These are phyloP conservation scores for Talinum fruticosum DNA, from an alignment of 148 eudicot genomes.

Conservation along the genomic window DNA sequence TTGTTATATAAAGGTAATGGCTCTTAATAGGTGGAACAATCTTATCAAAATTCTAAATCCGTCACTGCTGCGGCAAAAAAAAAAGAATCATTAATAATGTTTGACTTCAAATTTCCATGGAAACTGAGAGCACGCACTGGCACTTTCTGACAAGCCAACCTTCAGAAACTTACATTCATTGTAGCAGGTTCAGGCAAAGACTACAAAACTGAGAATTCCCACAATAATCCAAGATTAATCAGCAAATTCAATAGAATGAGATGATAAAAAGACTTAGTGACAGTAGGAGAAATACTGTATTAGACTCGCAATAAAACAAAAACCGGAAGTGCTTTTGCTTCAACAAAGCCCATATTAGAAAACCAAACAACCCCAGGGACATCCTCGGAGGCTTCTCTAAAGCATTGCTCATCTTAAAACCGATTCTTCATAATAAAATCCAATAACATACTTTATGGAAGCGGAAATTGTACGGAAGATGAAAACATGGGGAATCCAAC, in stretches of 20 bases:
- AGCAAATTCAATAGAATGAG: not conserved
- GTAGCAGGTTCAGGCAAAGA: not conserved
- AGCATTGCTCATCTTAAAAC: not conserved
- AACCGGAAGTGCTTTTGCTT: not conserved
- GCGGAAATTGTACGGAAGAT: not conserved
- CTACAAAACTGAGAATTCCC: not conserved
- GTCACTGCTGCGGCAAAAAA: no score
- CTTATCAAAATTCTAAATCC: no score
- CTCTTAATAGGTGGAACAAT: no score
- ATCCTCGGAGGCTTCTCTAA: not conserved
- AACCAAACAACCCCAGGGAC: slow-evolving; percentile 14
- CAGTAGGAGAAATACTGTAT: not conserved
- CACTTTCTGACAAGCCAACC: not conserved
- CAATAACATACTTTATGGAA: no score
- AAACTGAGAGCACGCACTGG: no score
- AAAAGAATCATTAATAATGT: no score
- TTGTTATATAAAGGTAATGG: no score
- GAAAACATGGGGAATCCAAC: not conserved
- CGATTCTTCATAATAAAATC: no score
- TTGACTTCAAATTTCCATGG: no score
- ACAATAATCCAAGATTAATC: not conserved
- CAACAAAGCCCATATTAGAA: slow-evolving; percentile 19
- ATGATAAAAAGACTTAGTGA: not conserved
- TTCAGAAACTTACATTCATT: not conserved
- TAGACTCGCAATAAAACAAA: not conserved